Percentiles rank a stretch among this genome's conserved stretches.
phyloP scores from a whole-genome alignment of 768 basidiomycete species.

The Mycena maculata region DNA sequence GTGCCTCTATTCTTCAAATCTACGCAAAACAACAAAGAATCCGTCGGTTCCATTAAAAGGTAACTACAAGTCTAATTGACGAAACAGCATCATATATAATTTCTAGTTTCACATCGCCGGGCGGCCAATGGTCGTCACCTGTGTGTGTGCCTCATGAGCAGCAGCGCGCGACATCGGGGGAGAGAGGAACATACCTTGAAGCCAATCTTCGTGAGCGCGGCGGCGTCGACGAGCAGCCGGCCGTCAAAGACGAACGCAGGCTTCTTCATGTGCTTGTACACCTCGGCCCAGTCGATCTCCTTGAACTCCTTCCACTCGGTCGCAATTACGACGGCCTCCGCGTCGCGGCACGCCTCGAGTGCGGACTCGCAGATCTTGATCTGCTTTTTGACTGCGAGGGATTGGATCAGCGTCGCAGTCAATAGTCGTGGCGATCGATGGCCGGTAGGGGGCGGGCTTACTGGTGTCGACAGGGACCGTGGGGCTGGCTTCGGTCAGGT shows the following conservation, averaged over 20 bases:
- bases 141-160: neutral
- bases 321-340: slow-evolving; percentile 94
- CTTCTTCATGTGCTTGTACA: slow-evolving; percentile 93
- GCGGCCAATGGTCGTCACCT: slow-evolving; percentile 73
- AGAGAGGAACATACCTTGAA: slow-evolving; percentile 73
- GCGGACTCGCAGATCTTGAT: slow-evolving; percentile 84
- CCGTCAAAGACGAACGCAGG: slow-evolving; percentile 99
- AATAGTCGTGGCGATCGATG: neutral
- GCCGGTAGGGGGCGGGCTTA: slow-evolving; percentile 48
- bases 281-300: slow-evolving; percentile 88
- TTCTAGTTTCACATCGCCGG: neutral
- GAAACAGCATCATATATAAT: too few relatives aligned
- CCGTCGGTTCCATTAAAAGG: too few relatives aligned
- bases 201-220: slow-evolving; percentile 84
- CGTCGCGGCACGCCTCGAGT: slow-evolving; percentile 86
- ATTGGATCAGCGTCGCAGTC: slow-evolving; percentile 12
- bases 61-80: too few relatives aligned
- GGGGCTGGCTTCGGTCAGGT: slow-evolving; percentile 79
- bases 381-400: slow-evolving; percentile 81
- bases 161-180: neutral
- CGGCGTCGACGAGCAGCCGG: slow-evolving; percentile 85
- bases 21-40: too few relatives aligned
- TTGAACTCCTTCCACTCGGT: slow-evolving; percentile 99
- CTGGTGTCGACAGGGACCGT: slow-evolving; percentile 70
- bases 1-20: too few relatives aligned